Evolutionary conservation across 2,329 filamentous ascomycete species (phyloP).

Genomic region (Chrysosporium queenslandicum): DNA sequence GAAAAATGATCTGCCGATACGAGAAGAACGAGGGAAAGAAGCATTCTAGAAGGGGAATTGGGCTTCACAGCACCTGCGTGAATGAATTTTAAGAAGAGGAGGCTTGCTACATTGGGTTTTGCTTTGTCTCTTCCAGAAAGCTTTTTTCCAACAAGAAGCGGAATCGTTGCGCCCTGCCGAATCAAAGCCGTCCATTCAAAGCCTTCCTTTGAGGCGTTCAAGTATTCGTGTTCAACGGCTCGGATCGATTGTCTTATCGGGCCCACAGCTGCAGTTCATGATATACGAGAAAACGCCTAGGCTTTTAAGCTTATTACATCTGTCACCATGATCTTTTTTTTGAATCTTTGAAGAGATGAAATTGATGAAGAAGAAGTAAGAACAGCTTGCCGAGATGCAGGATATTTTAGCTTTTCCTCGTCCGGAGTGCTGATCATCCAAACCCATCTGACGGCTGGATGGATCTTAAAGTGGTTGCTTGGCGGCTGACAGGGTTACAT

Average conservation of each 20-base stretch:
- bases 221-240: slow-evolving; percentile 7
- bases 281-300: background rate
- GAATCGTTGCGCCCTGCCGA: background rate
- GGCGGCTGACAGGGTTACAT: slow-evolving; percentile 7
- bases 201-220: no score
- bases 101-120: background rate
- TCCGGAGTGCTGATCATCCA: no score
- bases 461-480: background rate
- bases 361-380: background rate
- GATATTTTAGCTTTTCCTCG: background rate
- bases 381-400: background rate
- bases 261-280: background rate
- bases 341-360: background rate
- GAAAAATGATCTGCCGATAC: slow-evolving; percentile 9
- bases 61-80: background rate
- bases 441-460: no score
- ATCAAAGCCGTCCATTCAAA: background rate
- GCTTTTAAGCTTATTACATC: background rate
- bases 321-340: background rate
- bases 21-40: slow-evolving; percentile 4
- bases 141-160: background rate
- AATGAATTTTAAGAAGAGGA: background rate
- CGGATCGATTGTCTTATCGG: slow-evolving; percentile 3
- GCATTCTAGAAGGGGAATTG: slow-evolving; percentile 5
- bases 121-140: background rate